These are phyloP conservation scores for Rosa multiflora DNA, from an alignment of 306 rosid species.

Conservation along the genomic window DNA sequence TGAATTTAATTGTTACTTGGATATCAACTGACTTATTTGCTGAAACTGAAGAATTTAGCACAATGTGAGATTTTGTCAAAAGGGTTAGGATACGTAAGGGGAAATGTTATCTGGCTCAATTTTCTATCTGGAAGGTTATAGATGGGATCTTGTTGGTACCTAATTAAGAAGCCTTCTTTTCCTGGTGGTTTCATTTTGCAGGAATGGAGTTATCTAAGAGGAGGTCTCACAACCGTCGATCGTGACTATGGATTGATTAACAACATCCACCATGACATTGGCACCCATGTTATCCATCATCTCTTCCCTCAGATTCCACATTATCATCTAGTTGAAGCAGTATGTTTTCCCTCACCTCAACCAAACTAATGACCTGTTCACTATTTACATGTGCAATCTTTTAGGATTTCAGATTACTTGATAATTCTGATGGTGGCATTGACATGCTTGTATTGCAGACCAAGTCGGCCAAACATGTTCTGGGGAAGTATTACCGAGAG, in stretches of 20 bases:
- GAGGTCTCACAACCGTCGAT: slow-evolving; percentile 90
- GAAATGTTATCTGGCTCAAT: background rate
- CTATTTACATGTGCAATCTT: background rate
- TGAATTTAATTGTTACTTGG: background rate
- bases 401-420: background rate
- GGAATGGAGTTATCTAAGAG: slow-evolving; percentile 94
- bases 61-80: background rate
- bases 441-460: slow-evolving; percentile 46
- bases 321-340: slow-evolving; percentile 89
- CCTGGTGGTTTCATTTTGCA: slow-evolving; percentile 23
- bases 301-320: slow-evolving; percentile 99
- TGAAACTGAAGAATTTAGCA: background rate
- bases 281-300: slow-evolving; percentile 99
- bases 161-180: background rate
- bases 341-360: slow-evolving; percentile 23
- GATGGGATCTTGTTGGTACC: background rate
- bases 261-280: slow-evolving; percentile 88
- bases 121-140: background rate
- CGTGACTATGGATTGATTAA: slow-evolving; percentile 92
- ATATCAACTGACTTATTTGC: background rate
- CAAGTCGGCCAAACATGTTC: slow-evolving; percentile 62
- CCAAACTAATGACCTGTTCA: background rate
- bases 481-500: slow-evolving; percentile 85
- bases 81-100: background rate
- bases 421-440: background rate